Evolutionary conservation across 805 yeast genomes (phyloP), one percentile per base, ranked within the genome.

Genomic region (Kuraishia capsulata): DNA sequence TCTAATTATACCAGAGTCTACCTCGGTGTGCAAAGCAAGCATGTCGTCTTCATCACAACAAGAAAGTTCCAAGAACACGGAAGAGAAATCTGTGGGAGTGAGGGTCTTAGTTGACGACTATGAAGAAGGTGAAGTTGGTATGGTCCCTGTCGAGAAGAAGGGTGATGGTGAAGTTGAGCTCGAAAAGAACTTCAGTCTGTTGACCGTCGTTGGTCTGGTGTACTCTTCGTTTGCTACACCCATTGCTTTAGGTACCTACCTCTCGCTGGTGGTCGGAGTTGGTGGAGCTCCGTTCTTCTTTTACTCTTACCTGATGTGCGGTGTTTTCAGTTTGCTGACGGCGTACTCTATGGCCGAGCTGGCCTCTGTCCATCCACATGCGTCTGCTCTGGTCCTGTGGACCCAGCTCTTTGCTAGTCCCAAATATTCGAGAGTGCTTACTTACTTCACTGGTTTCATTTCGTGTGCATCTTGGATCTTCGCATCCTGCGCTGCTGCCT

Each of bases 361-460:
- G 13, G 51, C 52, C 5, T 46, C 51, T 23, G 56, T 54, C 11
- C 50, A 42, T 19, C 57, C 26, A 23, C 26, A 23, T 11, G 11
- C 26, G 26, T 23, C 26, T 23, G 26, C 26, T 23, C 26, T 23
- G 56, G 2, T 49, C 46, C 40, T 43, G 50, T 17, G 26, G 26
- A 23, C 26, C 26, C 26, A 23, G 11, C 8, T 23, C 26, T 23
- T 23, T 23, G 26, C 26, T 8, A 23, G 26, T 23, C 26, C 26
- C 8, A 23, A 23, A 11, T 23, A 23, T 11, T 23, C 26, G 8
- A 23, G 26, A 23, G 26, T 23, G 8, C 26, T 23, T 11, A 23
- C 26, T 23, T 23, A 23, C 26, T 23, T 8, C 26, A 23, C 26
- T 11, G 26, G 26, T 23, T 23, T 23, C 26, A 23, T 23, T 23